Evolutionary conservation across 345 rosid genomes (phyloP).

Genomic region (Linum trigynum): DNA sequence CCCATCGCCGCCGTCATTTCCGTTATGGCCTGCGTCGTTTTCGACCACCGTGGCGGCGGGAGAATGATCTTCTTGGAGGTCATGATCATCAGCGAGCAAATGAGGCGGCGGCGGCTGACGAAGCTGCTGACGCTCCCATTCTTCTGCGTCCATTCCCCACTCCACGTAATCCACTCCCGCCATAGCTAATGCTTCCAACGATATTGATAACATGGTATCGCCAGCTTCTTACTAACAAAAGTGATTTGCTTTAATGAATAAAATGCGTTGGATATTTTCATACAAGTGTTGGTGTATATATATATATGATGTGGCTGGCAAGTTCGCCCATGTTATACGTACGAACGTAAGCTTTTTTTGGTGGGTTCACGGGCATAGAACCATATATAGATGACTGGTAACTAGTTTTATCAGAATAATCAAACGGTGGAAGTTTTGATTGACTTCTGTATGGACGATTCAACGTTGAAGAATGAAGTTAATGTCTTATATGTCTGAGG

Average conservation of each 20-base stretch:
- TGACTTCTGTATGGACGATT: no score
- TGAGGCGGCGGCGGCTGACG: background rate
- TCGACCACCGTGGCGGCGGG: no score
- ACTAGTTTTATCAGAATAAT: background rate
- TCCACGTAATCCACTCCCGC: conserved; percentile 6
- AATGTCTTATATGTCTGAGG: background rate
- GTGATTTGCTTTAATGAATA: background rate
- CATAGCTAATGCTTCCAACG: conserved; percentile 4
- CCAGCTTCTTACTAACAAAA: background rate
- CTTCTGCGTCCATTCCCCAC: background rate
- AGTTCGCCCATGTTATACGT: background rate
- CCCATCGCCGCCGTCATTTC: no score
- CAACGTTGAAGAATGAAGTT: background rate
- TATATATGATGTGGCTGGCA: background rate
- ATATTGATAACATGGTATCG: background rate
- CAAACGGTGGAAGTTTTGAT: background rate
- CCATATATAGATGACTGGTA: no score
- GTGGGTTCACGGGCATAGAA: background rate
- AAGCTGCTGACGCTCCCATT: background rate
- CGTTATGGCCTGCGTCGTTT: no score
- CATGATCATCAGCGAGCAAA: background rate
- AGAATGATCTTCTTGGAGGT: background rate
- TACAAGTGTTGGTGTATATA: no score
- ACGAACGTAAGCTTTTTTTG: no score
- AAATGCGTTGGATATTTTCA: no score